A percentile compares a stretch with the other conserved stretches of the same genome.
phyloP scores from a whole-genome alignment of 495 filamentous ascomycete genomes.

The Parmelia sp. region DNA sequence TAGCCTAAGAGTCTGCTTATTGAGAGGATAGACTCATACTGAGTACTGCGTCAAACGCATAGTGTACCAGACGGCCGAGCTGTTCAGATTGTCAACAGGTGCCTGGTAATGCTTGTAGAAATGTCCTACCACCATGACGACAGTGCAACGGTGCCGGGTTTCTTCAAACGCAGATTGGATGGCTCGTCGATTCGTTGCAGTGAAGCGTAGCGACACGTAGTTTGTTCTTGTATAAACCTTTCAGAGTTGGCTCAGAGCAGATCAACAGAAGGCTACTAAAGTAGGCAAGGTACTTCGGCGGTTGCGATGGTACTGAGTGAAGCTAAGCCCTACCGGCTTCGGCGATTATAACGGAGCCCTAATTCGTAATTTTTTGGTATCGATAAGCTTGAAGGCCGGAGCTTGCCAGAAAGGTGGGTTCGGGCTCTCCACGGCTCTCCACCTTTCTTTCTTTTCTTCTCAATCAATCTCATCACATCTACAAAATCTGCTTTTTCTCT shows the following conservation, averaged over 20 bases:
- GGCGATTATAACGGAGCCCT: neutral
- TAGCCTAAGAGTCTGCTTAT: too few relatives aligned
- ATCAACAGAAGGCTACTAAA: too few relatives aligned
- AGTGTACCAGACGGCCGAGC: slow-evolving; percentile 89
- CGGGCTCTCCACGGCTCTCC: too few relatives aligned
- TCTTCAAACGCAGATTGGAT: neutral
- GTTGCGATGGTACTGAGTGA: neutral
- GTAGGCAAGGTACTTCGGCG: too few relatives aligned
- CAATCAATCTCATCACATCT: neutral
- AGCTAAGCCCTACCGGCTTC: neutral
- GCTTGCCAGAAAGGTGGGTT: neutral
- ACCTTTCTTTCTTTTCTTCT: neutral
- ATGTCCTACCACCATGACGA: slow-evolving; percentile 28
- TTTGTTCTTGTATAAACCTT: neutral
- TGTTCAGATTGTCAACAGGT: slow-evolving; percentile 37
- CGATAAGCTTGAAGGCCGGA: slow-evolving; percentile 1
- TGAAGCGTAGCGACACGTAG: neutral
- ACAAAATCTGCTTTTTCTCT: neutral
- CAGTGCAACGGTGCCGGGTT: neutral
- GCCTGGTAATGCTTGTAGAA: neutral
- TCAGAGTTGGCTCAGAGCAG: neutral
- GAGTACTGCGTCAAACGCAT: slow-evolving; percentile 93
- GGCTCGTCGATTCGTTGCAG: too few relatives aligned
- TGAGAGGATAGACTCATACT: slow-evolving; percentile 50
- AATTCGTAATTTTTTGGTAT: too few relatives aligned